Evolutionary conservation across 2,329 filamentous ascomycete genomes (phyloP).

Genomic region (Mycocentrospora acerina): DNA sequence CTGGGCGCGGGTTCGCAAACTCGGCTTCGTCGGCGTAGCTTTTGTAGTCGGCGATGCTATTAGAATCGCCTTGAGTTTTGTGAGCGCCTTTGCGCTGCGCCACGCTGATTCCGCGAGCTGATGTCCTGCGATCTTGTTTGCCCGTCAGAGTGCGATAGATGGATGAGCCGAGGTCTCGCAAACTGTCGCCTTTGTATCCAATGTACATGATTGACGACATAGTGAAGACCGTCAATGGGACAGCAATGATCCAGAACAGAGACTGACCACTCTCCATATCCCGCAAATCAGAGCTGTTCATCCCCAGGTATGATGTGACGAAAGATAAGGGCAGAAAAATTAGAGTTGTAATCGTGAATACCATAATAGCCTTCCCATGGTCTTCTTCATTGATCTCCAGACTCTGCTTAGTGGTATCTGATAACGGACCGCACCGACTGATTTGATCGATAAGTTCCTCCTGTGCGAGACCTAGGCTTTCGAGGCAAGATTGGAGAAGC

Average conservation of each 20-base stretch:
- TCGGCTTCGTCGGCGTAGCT: constrained; percentile 25
- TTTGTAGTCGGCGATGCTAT: constrained; percentile 13
- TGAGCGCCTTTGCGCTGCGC: constrained; percentile 25
- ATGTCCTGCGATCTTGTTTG: constrained; percentile 13
- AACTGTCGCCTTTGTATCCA: constrained; percentile 32
- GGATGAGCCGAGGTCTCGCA: constrained; percentile 15
- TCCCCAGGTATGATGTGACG: constrained; percentile 46
- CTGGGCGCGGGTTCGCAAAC: constrained; percentile 18
- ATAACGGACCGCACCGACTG: constrained; percentile 28
- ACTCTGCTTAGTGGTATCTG: constrained; percentile 36
- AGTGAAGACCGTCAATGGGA: constrained; percentile 30
- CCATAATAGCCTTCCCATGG: constrained; percentile 47
- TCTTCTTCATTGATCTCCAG: constrained; percentile 40
- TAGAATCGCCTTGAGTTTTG: constrained; percentile 6
- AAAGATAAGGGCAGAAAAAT: constrained; percentile 50
- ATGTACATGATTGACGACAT: constrained; percentile 28
- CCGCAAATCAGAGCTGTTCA: constrained; percentile 45
- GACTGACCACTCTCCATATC: constrained; percentile 43
- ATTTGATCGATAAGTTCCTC: constrained; percentile 30
- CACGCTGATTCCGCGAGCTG: constrained; percentile 25
- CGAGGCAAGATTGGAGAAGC: constrained; percentile 25
- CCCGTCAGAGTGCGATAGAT: constrained; percentile 19
- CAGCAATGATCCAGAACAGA: constrained; percentile 43
- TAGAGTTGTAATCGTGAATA: constrained; percentile 49
- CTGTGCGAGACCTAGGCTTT: constrained; percentile 16